Conservation (phyloP, 441 rosid species). For the Brassica hybrid region DNA sequence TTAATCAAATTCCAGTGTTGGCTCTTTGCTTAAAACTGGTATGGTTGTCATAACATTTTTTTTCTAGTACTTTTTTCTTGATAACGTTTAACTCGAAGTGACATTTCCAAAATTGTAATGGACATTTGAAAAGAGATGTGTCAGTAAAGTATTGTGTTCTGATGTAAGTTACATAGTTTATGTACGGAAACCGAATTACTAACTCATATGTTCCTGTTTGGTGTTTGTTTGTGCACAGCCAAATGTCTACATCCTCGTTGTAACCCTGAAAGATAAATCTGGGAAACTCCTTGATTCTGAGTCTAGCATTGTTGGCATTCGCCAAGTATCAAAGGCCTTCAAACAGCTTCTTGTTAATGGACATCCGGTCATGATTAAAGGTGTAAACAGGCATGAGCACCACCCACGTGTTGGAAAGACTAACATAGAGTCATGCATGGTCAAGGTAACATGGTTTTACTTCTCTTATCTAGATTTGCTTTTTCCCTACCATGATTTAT, state of each 20-base stretch:
- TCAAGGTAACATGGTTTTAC: conserved; percentile 63
- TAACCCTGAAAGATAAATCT: conserved; percentile 82
- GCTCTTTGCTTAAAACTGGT: conserved; percentile 8
- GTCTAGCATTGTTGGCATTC: conserved; percentile 88
- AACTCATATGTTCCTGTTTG: conserved; percentile 28
- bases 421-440: conserved; percentile 95
- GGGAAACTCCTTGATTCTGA: conserved; percentile 89
- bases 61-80: conserved; percentile 18
- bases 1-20: background rate
- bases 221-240: conserved; percentile 67
- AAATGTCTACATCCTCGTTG: conserved; percentile 77
- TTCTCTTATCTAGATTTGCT: conserved; percentile 32
- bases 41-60: conserved; percentile 6
- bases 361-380: conserved; percentile 82
- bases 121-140: background rate
- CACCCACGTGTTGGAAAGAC: conserved; percentile 98
- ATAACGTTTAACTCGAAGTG: conserved; percentile 14
- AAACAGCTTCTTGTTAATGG: conserved; percentile 95
- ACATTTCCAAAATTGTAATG: conserved; percentile 9
- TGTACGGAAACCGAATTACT: conserved; percentile 10
- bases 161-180: conserved; percentile 6
- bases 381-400: conserved; percentile 99
- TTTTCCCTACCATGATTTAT: conserved; percentile 23
- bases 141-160: background rate
- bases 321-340: conserved; percentile 84